Percentiles rank a stretch among this genome's conserved stretches.
Evolutionary conservation across 192 early-diverging fungal genomes (phyloP).

Genomic region (Bifiguratus adelaidae): DNA sequence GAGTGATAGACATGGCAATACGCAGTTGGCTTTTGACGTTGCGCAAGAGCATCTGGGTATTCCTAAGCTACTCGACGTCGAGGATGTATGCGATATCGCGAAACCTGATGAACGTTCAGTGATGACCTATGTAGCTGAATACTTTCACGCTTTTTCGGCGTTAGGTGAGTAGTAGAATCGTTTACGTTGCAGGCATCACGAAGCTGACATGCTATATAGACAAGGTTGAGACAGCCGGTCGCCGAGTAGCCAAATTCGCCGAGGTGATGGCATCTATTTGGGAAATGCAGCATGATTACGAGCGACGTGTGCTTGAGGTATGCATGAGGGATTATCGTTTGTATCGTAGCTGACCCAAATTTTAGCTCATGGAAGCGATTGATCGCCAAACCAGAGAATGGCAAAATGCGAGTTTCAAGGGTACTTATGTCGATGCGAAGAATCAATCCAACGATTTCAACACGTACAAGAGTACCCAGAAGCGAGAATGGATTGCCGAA

Average conservation of each 20-base stretch:
- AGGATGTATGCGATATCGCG: slow-evolving; percentile 86
- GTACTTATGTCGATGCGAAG: slow-evolving; percentile 69
- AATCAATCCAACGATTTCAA: slow-evolving; percentile 62
- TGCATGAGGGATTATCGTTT: background rate
- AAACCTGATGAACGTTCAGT: slow-evolving; percentile 96
- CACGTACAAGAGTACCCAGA: slow-evolving; percentile 70
- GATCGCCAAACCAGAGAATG: slow-evolving; percentile 52
- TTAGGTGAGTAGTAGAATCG: slow-evolving; percentile 33
- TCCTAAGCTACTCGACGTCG: slow-evolving; percentile 88
- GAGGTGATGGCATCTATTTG: slow-evolving; percentile 81
- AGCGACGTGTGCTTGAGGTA: slow-evolving; percentile 61
- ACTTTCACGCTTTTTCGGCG: slow-evolving; percentile 94
- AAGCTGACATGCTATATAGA: slow-evolving; percentile 26
- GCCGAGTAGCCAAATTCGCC: slow-evolving; percentile 88
- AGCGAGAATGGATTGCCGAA: slow-evolving; percentile 84
- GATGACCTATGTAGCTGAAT: slow-evolving; percentile 98
- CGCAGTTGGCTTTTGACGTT: slow-evolving; percentile 89
- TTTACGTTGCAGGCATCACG: background rate
- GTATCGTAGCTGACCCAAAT: slow-evolving; percentile 1
- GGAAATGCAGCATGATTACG: slow-evolving; percentile 94
- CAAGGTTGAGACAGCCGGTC: slow-evolving; percentile 79
- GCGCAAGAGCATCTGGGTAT: slow-evolving; percentile 84
- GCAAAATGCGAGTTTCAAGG: slow-evolving; percentile 48
- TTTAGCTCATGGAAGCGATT: slow-evolving; percentile 63
- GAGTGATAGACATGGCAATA: slow-evolving; percentile 74